Evolutionary conservation across 2,329 filamentous ascomycete genomes (phyloP).

Genomic region (Penicillium capsulatum): DNA sequence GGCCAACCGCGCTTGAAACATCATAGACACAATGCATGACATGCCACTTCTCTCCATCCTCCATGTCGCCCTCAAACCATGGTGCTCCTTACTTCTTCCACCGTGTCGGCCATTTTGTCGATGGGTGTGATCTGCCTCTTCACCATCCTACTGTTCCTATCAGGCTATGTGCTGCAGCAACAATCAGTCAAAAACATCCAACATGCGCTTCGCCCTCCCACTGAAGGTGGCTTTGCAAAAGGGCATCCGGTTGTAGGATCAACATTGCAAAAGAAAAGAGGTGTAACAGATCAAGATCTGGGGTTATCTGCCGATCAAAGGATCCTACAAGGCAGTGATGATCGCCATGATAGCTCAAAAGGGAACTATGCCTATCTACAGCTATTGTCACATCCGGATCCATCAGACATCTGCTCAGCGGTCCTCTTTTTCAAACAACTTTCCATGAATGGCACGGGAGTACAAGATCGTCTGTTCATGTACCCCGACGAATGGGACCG

Average conservation of each 20-base stretch:
- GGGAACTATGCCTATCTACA: constrained; percentile 44
- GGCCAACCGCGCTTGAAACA: constrained; percentile 35
- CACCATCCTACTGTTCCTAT: constrained; percentile 77
- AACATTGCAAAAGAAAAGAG: constrained; percentile 22
- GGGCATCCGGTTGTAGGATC: constrained; percentile 17
- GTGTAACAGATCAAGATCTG: constrained; percentile 14
- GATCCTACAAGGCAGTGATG: constrained; percentile 8
- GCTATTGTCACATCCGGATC: constrained; percentile 41
- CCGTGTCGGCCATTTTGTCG: constrained; percentile 43
- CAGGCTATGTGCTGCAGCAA: constrained; percentile 83
- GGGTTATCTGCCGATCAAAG: constrained; percentile 13
- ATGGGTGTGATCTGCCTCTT: constrained; percentile 62
- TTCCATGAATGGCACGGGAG: constrained; percentile 29
- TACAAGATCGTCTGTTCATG: constrained; percentile 44
- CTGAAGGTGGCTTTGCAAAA: constrained; percentile 12
- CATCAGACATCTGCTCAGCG: constrained; percentile 44
- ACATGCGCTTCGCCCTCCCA: constrained; percentile 55
- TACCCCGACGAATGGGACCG: constrained; percentile 46
- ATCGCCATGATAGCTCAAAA: constrained; percentile 4
- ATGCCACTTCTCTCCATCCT: constrained; percentile 7
- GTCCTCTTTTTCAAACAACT: constrained; percentile 44
- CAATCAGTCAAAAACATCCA: constrained; percentile 75
- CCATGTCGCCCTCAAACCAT: constrained; percentile 29
- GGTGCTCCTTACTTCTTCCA: constrained; percentile 45
- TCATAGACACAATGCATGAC: constrained; percentile 15